phyloP scores from a whole-genome alignment of 345 rosid genomes.

The Ceriops tagal region DNA sequence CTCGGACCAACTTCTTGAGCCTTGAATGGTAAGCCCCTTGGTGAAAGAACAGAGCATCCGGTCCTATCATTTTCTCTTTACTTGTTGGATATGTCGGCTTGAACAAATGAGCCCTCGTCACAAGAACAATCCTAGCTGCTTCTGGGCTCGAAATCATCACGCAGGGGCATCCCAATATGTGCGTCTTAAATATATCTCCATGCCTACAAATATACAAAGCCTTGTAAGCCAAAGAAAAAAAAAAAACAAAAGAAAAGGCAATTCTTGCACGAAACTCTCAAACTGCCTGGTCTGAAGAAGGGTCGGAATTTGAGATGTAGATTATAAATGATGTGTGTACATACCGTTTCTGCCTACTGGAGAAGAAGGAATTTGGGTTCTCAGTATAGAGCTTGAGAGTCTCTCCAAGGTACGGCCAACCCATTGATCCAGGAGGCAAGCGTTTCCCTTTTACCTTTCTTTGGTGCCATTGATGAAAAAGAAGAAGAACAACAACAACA shows the following conservation, averaged over 20 bases:
- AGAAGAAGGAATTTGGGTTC: constrained; percentile 79
- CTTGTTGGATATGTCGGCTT: constrained; percentile 92
- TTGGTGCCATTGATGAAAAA: constrained; percentile 33
- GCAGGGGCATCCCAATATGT: constrained; percentile 92
- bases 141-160: constrained; percentile 94
- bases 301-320: background rate
- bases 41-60: constrained; percentile 79
- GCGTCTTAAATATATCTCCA: constrained; percentile 85
- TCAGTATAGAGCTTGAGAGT: constrained; percentile 81
- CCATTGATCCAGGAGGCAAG: constrained; percentile 91
- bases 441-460: constrained; percentile 18
- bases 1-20: constrained; percentile 66
- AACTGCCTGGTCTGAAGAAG: background rate
- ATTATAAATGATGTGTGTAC: background rate
- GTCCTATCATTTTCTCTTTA: constrained; percentile 88
- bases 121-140: constrained; percentile 66
- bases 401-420: constrained; percentile 94
- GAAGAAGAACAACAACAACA: no score
- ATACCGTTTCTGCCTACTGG: constrained; percentile 70
- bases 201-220: constrained; percentile 37
- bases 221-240: background rate
- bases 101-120: constrained; percentile 64
- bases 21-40: constrained; percentile 75
- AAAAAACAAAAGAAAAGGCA: no score
- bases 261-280: no score